Base-by-base conservation (phyloP, 495 filamentous ascomycete species). In the Aspergillus indologenus region DNA sequence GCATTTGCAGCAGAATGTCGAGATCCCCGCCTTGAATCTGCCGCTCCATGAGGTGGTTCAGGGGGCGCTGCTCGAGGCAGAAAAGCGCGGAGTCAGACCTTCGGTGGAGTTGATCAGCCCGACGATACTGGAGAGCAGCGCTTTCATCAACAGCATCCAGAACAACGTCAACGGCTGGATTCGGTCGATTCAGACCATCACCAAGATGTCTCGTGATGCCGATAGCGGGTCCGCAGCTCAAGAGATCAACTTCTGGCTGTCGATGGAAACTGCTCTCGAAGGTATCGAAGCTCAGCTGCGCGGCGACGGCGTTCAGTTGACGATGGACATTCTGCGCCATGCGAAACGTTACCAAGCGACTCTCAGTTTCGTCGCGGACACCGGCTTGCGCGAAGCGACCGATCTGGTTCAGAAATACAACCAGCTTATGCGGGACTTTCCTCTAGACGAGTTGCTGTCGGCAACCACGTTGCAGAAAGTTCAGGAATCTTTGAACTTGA, bases 341-440 rank as follows among this genome's bases (percentile, higher is more conserved):
- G 95, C 93, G 31, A 99, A 99, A 74, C 89, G 95, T 54, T 97
- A 96, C 68, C 90, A 95, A 72, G 92, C 92, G 18, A 96, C 92
- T 20, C 88, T 96, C 61, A 97, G 95, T 79, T 99, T 99, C 68
- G 85, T 85, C 45, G 87, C 93, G 14, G 94, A 99, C 70, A 98
- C 93, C 47, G 93, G 94, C 2, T 75, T 99, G 69, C 94, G 92
- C 71, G 95, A 98, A 69, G 91, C 91, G 46, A 91, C 87, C 64
- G 93, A 99, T 60, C 85, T 87, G 74, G 94, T 98, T 42, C 92
- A 96, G 76, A 96, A 96, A 68, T 98, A 97, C 75, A 99, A 99
- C 71, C 90, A 94, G 72, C 79, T 98, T 17, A 96, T 99, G 92
- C 85, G 94, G 46, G 95, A 98, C 67, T 99, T 99, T 62, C 94